phyloP scores from a whole-genome alignment of 2,329 filamentous ascomycete genomes.

The Pseudogymnoascus sp. region DNA sequence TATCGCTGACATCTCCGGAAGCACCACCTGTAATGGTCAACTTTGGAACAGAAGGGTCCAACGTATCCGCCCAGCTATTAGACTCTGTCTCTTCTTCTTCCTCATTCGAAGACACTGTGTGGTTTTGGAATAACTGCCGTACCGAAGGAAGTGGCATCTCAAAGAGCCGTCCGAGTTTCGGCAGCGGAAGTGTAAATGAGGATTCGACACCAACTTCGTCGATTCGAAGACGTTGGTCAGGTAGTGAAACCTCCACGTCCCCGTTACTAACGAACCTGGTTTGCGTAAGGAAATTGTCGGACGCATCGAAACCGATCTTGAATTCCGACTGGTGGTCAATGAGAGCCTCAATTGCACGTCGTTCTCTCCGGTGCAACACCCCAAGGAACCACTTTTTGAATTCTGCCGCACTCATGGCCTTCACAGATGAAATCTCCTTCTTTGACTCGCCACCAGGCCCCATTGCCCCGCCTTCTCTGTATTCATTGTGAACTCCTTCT shows the following conservation, averaged over 20 bases:
- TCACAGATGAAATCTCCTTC: slow-evolving; percentile 22
- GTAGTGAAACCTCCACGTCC: slow-evolving; percentile 22
- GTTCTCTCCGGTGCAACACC: slow-evolving; percentile 33
- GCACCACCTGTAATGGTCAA: slow-evolving; percentile 10
- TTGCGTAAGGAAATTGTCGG: slow-evolving; percentile 4
- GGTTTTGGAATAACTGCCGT: neutral
- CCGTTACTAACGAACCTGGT: neutral
- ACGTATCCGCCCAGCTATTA: neutral
- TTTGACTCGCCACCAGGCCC: slow-evolving; percentile 25
- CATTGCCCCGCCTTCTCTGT: slow-evolving; percentile 29
- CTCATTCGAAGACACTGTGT: neutral
- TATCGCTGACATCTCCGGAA: slow-evolving; percentile 1
- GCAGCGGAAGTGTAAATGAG: slow-evolving; percentile 15
- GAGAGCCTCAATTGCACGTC: slow-evolving; percentile 29
- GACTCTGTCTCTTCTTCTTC: neutral
- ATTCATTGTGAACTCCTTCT: slow-evolving; percentile 33
- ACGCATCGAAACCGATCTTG: slow-evolving; percentile 30
- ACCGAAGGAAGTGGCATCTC: neutral
- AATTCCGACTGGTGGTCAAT: slow-evolving; percentile 19
- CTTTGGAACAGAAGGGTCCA: neutral
- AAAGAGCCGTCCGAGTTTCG: slow-evolving; percentile 11
- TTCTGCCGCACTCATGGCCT: slow-evolving; percentile 13
- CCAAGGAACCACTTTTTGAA: slow-evolving; percentile 19
- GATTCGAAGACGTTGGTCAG: slow-evolving; percentile 17
- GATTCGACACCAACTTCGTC: slow-evolving; percentile 20